Conservation (phyloP, 1,284 basidiomycete genomes). For the Phellopilus nigrolimitatus region DNA sequence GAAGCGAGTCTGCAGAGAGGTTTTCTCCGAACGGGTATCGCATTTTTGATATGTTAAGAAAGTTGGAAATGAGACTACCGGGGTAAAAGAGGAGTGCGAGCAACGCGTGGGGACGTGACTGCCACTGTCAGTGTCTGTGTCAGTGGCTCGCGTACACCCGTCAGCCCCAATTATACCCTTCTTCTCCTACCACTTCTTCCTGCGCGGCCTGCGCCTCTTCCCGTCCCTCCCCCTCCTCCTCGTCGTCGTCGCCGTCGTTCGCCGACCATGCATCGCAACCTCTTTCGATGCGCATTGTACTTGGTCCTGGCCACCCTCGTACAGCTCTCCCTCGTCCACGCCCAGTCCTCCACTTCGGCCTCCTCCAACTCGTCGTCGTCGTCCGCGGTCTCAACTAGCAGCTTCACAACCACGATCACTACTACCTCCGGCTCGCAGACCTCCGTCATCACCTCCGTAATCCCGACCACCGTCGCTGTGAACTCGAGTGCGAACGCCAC, state of each 20-base stretch:
- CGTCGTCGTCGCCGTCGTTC: no score
- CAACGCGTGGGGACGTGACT: no score
- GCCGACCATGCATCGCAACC: no score
- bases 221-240: conserved; percentile 21
- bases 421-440: conserved; percentile 25
- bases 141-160: conserved; percentile 7
- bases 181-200: conserved; percentile 22
- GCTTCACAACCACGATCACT: conserved; percentile 43
- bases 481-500: conserved; percentile 34
- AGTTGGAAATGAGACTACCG: no score
- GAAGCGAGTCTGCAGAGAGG: no score
- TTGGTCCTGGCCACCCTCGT: conserved; percentile 28
- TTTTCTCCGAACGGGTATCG: no score
- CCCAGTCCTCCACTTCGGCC: conserved; percentile 27
- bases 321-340: conserved; percentile 25
- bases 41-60: no score
- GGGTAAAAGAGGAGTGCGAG: no score
- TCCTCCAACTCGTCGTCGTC: conserved; percentile 25
- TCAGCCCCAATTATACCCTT: no score
- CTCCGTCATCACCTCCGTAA: conserved; percentile 40
- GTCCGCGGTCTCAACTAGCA: conserved; percentile 39
- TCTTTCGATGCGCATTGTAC: conserved; percentile 38
- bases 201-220: conserved; percentile 30
- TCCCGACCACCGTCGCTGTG: conserved; percentile 53
- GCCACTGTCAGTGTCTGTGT: conserved; percentile 13